A percentile compares a stretch with the other conserved stretches of the same genome.
Conservation (phyloP, 139 green algal species). For the Chlorella sp. region DNA sequence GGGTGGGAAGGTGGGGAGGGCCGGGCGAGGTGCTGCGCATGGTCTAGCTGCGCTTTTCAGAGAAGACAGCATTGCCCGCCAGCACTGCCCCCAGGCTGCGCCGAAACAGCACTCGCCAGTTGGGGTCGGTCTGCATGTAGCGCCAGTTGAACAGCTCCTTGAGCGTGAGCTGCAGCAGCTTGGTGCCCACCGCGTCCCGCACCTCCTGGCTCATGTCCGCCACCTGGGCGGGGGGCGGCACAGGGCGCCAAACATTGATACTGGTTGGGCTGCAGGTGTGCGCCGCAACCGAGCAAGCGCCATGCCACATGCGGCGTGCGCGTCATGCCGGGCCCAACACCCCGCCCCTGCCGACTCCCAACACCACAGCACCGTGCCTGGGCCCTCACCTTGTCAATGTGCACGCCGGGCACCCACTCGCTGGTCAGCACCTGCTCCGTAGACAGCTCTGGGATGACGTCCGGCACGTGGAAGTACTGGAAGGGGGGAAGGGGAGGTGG, state of each 20-base stretch:
- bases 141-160: constrained; percentile 92
- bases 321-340: too few relatives aligned
- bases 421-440: constrained; percentile 78
- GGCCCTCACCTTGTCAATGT: constrained; percentile 81
- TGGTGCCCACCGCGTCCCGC: constrained; percentile 77
- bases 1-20: not conserved
- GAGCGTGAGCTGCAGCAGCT: constrained; percentile 89
- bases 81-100: not conserved
- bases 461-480: constrained; percentile 77
- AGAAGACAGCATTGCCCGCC: too few relatives aligned
- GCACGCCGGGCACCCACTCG: constrained; percentile 81
- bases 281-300: too few relatives aligned
- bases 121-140: constrained; percentile 93
- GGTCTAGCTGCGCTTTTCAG: too few relatives aligned
- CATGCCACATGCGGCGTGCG: too few relatives aligned
- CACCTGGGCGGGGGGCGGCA: constrained; percentile 51
- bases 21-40: too few relatives aligned
- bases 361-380: too few relatives aligned
- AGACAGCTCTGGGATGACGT: constrained; percentile 76
- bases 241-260: too few relatives aligned
- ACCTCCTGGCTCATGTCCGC: constrained; percentile 67
- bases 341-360: too few relatives aligned
- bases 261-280: too few relatives aligned
- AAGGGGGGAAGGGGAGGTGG: not conserved
- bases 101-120: not conserved